phyloP scores from a whole-genome alignment of 352 stramenopile genomes.

The Phytophthora aleatoria region DNA sequence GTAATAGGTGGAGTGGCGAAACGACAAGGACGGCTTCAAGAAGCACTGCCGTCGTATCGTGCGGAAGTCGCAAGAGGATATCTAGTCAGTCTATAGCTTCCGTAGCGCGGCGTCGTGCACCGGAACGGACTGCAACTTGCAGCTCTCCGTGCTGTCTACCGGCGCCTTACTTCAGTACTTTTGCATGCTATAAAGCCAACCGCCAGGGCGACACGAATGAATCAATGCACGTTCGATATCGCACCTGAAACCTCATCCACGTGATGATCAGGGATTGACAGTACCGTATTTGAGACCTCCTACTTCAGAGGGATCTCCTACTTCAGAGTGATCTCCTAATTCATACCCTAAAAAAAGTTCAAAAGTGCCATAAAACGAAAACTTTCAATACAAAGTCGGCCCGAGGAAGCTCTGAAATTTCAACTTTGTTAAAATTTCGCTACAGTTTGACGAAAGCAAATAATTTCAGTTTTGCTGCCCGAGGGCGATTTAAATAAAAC shows the following conservation, averaged over 20 bases:
- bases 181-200: conserved; percentile 34
- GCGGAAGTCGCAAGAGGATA: conserved; percentile 93
- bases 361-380: too few species aligned
- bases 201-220: conserved; percentile 6
- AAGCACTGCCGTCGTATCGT: conserved; percentile 91
- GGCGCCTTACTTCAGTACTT: background rate
- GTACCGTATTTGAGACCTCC: too few species aligned
- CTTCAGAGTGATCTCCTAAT: too few species aligned
- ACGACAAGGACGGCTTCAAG: conserved; percentile 94
- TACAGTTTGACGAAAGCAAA: too few species aligned
- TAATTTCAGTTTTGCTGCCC: too few species aligned
- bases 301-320: too few species aligned
- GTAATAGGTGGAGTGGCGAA: conserved; percentile 88
- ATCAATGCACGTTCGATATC: conserved; percentile 32
- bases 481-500: too few species aligned
- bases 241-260: background rate
- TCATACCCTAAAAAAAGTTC: too few species aligned
- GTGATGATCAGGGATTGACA: background rate
- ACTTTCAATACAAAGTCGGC: too few species aligned
- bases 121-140: conserved; percentile 3
- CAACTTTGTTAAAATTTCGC: too few species aligned
- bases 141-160: background rate
- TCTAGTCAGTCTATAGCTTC: conserved; percentile 61
- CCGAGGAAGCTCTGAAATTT: too few species aligned
- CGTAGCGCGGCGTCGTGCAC: background rate